These are phyloP conservation scores for Botrytis cinerea DNA, from an alignment of 2,329 filamentous ascomycete genomes.

Conservation along the genomic window DNA sequence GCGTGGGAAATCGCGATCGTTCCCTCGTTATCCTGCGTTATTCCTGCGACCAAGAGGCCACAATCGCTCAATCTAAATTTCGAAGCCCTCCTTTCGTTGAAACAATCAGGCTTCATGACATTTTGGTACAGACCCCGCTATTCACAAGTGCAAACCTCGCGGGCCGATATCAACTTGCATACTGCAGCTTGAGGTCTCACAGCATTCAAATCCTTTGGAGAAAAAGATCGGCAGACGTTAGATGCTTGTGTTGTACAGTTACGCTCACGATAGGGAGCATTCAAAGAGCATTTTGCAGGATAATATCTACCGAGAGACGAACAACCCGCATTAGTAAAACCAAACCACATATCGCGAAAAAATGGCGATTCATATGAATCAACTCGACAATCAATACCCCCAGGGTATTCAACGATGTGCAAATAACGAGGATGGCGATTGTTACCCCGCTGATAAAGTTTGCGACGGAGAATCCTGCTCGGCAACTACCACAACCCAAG, in stretches of 20 bases:
- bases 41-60: neutral
- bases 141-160: conserved; percentile 1
- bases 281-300: neutral
- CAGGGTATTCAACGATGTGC: neutral
- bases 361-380: conserved; percentile 4
- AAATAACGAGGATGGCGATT: neutral
- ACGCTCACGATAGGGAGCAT: conserved; percentile 10
- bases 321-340: neutral
- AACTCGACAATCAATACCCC: neutral
- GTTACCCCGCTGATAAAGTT: conserved; percentile 10
- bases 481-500: conserved; percentile 19
- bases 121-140: neutral
- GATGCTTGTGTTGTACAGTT: neutral
- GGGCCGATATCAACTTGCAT: conserved; percentile 9
- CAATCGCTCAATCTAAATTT: neutral
- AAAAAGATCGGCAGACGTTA: neutral
- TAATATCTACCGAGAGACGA: neutral
- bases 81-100: neutral
- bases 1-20: neutral
- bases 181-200: conserved; percentile 14
- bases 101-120: neutral
- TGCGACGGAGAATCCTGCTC: conserved; percentile 11
- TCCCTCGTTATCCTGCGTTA: neutral
- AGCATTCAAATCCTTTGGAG: neutral
- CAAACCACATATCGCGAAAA: neutral